A percentile compares a stretch with the other conserved stretches of the same genome.
Evolutionary conservation across 495 filamentous ascomycete genomes (phyloP).

Genomic region (Annulohypoxylon maeteangense): DNA sequence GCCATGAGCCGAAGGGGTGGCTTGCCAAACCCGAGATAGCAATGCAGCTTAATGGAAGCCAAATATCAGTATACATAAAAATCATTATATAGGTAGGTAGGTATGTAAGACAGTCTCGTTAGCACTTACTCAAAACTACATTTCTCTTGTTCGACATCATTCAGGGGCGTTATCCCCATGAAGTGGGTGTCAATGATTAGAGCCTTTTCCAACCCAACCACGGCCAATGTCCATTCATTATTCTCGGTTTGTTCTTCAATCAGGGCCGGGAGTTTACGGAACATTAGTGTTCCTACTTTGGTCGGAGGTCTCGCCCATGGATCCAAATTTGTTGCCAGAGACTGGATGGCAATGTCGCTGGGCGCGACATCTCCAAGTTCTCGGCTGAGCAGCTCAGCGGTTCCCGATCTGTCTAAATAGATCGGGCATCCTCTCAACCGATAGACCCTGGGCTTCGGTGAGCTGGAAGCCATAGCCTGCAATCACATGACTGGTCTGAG

Average conservation of each 20-base stretch:
- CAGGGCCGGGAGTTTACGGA: constrained; percentile 2
- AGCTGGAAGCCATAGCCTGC: background rate
- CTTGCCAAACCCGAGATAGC: constrained; percentile 41
- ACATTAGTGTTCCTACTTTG: constrained; percentile 18
- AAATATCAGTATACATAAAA: background rate
- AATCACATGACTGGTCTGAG: constrained; percentile 2
- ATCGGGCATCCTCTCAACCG: constrained; percentile 8
- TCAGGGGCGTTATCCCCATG: constrained; percentile 19
- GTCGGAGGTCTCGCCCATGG: constrained; percentile 11
- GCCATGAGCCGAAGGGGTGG: constrained; percentile 43
- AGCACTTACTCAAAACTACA: constrained; percentile 14
- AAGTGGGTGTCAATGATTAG: constrained; percentile 29
- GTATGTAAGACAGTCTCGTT: background rate
- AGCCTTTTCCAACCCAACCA: constrained; percentile 4
- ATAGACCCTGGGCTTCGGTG: constrained; percentile 9
- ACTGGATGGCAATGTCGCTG: constrained; percentile 15
- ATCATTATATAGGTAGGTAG: too few relatives aligned
- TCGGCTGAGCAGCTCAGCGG: constrained; percentile 1
- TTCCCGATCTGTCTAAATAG: constrained; percentile 13
- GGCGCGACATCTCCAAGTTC: constrained; percentile 8
- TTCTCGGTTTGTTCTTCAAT: background rate
- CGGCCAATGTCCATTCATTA: constrained; percentile 6
- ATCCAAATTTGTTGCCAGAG: constrained; percentile 13
- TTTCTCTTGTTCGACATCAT: constrained; percentile 11
- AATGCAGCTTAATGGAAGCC: constrained; percentile 23